Base-by-base conservation (phyloP, 2,329 filamentous ascomycete species). In the Plenodomus tracheiphilus region DNA sequence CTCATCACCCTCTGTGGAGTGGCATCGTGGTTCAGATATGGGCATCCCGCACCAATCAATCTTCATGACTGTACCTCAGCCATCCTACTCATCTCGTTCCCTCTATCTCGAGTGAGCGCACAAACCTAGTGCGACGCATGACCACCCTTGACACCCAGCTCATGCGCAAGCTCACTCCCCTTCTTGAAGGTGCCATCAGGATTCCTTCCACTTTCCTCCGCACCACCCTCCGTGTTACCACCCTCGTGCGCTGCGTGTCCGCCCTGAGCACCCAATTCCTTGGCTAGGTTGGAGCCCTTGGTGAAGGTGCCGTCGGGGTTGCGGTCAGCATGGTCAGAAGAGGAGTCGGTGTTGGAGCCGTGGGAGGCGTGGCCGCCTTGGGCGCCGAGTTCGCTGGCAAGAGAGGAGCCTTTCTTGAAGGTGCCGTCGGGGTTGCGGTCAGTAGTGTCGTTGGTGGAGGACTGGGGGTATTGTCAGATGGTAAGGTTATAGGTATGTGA, bases 131-230 rank as follows among this genome's bases (percentile, higher is more conserved):
- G 53, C 20, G 54, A 39, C 46, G 58, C 53, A 50, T 62, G 59
- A 8, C 62, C 62, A 2, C 68, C 68, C 49, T 65, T 56, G 9
- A 58, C 56, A 22, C 69, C 69, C 2, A 70, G 64, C 34, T 70
- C 65, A 41, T 65, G 60, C 15, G 69, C 67, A 18, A 66, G 56
- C 49, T 68, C 54, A 46, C 62, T 63, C n/a, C 68, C 68, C 43
- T 58, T 49, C 55, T 64, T 65, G 60, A 72, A 72, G 16, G 67
- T 71, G 43, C 69, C 68, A 44, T 70, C 65, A 61, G 74, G 80
- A 19, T 80, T 78, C 16, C 62, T 25, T 52, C 77, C 83, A 2
- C 87, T 37, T 3, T 37, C 35, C 18, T 37, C 16, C 3, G 16
- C 18, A 11, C 35, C 35, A 18, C 7, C 35, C 4, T 4, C 18